These are phyloP conservation scores for Rosa multiflora DNA, from an alignment of 306 rosid genomes.

Conservation along the genomic window DNA sequence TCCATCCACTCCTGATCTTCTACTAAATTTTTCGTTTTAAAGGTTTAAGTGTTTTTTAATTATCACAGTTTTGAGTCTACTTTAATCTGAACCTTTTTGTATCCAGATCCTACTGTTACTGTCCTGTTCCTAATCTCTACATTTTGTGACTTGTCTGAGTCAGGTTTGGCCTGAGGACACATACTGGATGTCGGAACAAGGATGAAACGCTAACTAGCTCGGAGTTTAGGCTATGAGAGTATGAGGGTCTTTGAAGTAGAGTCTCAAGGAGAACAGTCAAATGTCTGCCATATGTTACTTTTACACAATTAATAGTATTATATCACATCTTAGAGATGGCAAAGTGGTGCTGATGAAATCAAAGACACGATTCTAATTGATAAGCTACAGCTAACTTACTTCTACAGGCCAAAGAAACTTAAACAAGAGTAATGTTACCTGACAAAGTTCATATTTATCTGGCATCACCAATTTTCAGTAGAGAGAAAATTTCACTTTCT, in stretches of 20 bases:
- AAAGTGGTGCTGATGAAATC: not conserved
- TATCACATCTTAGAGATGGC: not conserved
- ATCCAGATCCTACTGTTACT: too few relatives aligned
- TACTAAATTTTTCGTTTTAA: not conserved
- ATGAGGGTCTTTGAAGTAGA: not conserved
- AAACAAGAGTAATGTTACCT: not conserved
- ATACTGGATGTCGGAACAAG: not conserved
- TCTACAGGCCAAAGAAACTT: not conserved
- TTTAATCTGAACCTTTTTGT: too few relatives aligned
- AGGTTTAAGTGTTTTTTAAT: not conserved
- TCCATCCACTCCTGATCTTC: not conserved
- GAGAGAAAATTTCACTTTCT: constrained; percentile 34
- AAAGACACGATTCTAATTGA: not conserved
- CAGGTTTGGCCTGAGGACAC: not conserved
- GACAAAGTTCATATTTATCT: constrained; percentile 17
- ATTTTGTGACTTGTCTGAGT: too few relatives aligned
- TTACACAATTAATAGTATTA: not conserved
- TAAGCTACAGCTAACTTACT: not conserved
- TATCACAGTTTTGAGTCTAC: too few relatives aligned
- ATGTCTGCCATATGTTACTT: too few relatives aligned
- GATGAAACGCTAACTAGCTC: not conserved
- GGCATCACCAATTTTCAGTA: constrained; percentile 27
- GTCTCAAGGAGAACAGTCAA: not conserved
- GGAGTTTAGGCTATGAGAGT: not conserved
- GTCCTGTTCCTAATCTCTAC: too few relatives aligned